Evolutionary conservation across 2,329 filamentous ascomycete genomes (phyloP).

Genomic region (Ophiostoma piceae): DNA sequence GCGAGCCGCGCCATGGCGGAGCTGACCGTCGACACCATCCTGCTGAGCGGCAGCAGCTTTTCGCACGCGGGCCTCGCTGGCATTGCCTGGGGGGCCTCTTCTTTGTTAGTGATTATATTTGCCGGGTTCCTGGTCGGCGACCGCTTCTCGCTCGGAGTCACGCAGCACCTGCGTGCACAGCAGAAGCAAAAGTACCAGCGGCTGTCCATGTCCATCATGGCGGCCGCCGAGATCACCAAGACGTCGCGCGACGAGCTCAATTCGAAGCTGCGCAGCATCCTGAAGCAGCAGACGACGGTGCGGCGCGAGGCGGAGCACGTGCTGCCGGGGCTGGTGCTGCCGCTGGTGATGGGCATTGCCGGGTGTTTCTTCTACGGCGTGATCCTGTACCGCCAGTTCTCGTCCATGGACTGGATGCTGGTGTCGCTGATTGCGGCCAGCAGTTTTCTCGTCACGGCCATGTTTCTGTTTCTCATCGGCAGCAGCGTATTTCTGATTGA

Average conservation of each 20-base stretch:
- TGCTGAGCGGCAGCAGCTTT: neutral
- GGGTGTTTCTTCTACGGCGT: conserved; percentile 34
- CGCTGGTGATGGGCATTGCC: conserved; percentile 31
- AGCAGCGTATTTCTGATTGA: conserved; percentile 35
- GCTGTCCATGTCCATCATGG: neutral
- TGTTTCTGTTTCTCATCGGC: conserved; percentile 31
- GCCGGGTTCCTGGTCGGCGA: conserved; percentile 31
- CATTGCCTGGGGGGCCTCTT: conserved; percentile 9
- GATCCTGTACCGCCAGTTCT: conserved; percentile 31
- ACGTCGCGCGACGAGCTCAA: conserved; percentile 7
- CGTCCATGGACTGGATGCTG: conserved; percentile 24
- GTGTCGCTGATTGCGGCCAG: conserved; percentile 30
- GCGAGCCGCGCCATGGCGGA: conserved; percentile 16
- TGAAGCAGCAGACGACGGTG: neutral
- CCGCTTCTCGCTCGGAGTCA: conserved; percentile 31
- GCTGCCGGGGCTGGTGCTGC: conserved; percentile 33
- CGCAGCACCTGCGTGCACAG: conserved; percentile 27
- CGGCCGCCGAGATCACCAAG: neutral
- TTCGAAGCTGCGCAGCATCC: neutral
- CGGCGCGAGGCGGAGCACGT: conserved; percentile 35
- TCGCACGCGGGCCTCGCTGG: neutral
- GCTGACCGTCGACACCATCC: neutral
- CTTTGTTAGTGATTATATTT: conserved; percentile 28
- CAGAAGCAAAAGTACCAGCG: conserved; percentile 26
- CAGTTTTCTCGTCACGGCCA: conserved; percentile 33